These are phyloP conservation scores for Rhizopus delemar DNA, from an alignment of 371 early-diverging fungal genomes.

Conservation along the genomic window DNA sequence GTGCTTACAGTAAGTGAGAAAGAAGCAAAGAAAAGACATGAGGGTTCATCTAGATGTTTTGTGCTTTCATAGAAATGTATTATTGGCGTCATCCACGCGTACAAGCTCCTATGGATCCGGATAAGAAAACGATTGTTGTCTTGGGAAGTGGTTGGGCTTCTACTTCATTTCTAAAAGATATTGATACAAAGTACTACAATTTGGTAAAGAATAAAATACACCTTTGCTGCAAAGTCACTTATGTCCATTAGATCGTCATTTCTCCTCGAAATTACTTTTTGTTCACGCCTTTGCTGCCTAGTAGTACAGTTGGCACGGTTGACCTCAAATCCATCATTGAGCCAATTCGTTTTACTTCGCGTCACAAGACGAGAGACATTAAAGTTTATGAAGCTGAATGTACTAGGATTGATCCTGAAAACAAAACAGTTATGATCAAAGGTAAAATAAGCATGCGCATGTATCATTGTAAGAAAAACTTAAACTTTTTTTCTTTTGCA, in stretches of 20 bases:
- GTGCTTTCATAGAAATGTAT: slow-evolving; percentile 40
- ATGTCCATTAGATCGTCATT: slow-evolving; percentile 58
- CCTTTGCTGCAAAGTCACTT: background rate
- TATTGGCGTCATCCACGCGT: slow-evolving; percentile 61
- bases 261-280: slow-evolving; percentile 92
- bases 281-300: slow-evolving; percentile 90
- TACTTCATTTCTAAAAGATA: slow-evolving; percentile 71
- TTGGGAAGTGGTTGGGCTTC: slow-evolving; percentile 89
- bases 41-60: no score
- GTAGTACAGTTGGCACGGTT: slow-evolving; percentile 83
- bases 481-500: slow-evolving; percentile 18
- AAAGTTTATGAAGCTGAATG: slow-evolving; percentile 87
- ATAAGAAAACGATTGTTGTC: slow-evolving; percentile 77
- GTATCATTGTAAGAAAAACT: background rate
- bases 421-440: slow-evolving; percentile 71
- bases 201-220: slow-evolving; percentile 53
- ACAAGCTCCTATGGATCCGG: slow-evolving; percentile 70
- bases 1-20: slow-evolving; percentile 35
- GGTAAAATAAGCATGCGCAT: slow-evolving; percentile 40
- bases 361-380: slow-evolving; percentile 82
- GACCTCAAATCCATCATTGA: slow-evolving; percentile 83
- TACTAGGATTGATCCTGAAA: slow-evolving; percentile 77
- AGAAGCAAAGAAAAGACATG: no score
- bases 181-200: slow-evolving; percentile 77
- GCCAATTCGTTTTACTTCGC: slow-evolving; percentile 83